phyloP scores from a whole-genome alignment of 768 basidiomycete species.

The Trametes cubensis region DNA sequence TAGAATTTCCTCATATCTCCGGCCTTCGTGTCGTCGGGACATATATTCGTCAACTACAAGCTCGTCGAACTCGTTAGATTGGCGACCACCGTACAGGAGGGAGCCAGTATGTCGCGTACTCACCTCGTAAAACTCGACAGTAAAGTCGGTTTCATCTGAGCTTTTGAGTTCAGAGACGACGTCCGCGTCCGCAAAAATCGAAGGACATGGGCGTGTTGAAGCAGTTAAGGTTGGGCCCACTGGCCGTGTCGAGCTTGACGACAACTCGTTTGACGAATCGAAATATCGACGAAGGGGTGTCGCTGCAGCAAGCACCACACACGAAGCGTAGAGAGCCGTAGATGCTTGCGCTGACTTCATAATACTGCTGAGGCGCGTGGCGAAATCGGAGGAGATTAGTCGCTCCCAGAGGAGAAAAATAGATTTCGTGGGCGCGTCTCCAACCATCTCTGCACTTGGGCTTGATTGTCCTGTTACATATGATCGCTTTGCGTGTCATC shows the following conservation, averaged over 20 bases:
- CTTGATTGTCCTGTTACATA: too few relatives aligned
- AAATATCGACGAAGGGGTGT: neutral
- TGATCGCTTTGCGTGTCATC: too few relatives aligned
- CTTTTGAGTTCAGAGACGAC: neutral
- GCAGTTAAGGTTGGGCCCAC: neutral
- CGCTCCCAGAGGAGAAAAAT: too few relatives aligned
- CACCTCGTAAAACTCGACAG: neutral
- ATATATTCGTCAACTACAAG: neutral
- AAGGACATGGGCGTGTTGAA: too few relatives aligned
- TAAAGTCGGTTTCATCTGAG: neutral
- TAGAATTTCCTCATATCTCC: neutral
- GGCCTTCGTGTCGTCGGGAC: neutral
- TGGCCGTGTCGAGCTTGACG: neutral
- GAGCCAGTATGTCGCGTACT: too few relatives aligned
- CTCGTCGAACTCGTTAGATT: neutral
- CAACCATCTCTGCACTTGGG: too few relatives aligned
- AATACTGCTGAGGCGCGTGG: neutral
- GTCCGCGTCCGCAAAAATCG: neutral
- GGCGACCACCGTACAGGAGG: neutral
- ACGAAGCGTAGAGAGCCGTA: neutral
- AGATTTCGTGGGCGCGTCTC: too few relatives aligned
- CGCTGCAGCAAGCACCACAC: neutral
- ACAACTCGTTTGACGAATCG: neutral
- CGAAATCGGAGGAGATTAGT: neutral
- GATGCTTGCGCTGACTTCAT: neutral